phyloP scores from a whole-genome alignment of 495 filamentous ascomycete species.

The Daldinia caldariorum region DNA sequence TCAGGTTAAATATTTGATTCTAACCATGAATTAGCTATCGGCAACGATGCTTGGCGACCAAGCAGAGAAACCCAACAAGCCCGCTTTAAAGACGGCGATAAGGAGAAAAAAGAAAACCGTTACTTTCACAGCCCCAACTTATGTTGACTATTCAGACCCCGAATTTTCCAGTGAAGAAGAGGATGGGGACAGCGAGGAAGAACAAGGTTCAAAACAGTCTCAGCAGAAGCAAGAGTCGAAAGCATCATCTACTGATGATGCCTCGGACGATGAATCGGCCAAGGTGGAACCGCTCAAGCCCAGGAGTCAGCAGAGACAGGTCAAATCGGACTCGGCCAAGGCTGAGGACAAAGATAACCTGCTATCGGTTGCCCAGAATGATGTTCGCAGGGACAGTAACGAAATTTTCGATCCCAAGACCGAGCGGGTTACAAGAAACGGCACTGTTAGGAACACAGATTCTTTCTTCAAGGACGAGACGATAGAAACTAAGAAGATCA shows the following conservation, averaged over 20 bases:
- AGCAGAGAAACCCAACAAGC: constrained; percentile 86
- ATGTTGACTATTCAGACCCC: constrained; percentile 88
- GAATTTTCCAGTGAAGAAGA: constrained; percentile 94
- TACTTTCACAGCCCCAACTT: constrained; percentile 85
- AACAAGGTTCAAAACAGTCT: constrained; percentile 51
- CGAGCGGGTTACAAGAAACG: constrained; percentile 77
- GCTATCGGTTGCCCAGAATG: constrained; percentile 20
- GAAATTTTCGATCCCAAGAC: constrained; percentile 71
- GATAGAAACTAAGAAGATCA: constrained; percentile 96
- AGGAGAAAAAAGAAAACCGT: constrained; percentile 91
- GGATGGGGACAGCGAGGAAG: constrained; percentile 65
- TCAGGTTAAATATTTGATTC: neutral
- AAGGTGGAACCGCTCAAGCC: constrained; percentile 61
- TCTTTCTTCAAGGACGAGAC: constrained; percentile 98
- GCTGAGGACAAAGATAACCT: constrained; percentile 47
- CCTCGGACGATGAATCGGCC: constrained; percentile 56
- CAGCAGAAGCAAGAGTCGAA: constrained; percentile 49
- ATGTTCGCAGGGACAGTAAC: constrained; percentile 66
- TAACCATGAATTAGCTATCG: constrained; percentile 70
- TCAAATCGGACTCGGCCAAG: constrained; percentile 51
- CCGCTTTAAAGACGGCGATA: constrained; percentile 89
- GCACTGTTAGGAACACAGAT: constrained; percentile 86
- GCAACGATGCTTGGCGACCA: constrained; percentile 95
- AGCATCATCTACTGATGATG: constrained; percentile 34
- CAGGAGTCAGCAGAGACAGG: constrained; percentile 54